Conservation (phyloP, 495 filamentous ascomycete genomes). For the Xylaria grammica region DNA sequence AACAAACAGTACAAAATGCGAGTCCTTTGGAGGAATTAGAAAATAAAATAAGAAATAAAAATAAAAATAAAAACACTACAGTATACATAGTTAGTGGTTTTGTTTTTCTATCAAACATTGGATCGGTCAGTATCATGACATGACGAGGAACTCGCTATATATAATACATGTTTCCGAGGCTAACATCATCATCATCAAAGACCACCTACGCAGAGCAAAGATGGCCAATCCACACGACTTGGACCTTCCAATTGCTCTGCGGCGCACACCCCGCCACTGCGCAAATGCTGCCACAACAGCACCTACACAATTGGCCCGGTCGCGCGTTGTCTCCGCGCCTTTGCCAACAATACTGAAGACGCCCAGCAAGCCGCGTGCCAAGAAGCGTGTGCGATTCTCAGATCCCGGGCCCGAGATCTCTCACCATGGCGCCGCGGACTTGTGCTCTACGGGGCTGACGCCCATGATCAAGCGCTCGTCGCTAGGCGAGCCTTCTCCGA, state of each 20-base stretch:
- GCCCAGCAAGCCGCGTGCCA: slow-evolving; percentile 40
- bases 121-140: too few species aligned
- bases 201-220: background rate
- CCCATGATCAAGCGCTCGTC: slow-evolving; percentile 67
- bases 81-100: too few species aligned
- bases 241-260: slow-evolving; percentile 38
- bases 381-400: slow-evolving; percentile 75
- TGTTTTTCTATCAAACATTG: too few species aligned
- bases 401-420: slow-evolving; percentile 63
- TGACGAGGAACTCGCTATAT: too few species aligned
- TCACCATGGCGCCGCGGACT: slow-evolving; percentile 17
- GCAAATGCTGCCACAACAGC: slow-evolving; percentile 14
- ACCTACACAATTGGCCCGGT: slow-evolving; percentile 23
- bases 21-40: background rate
- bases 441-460: slow-evolving; percentile 67
- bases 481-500: slow-evolving; percentile 51
- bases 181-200: slow-evolving; percentile 4
- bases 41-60: background rate
- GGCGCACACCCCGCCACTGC: slow-evolving; percentile 29
- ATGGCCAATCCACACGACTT: slow-evolving; percentile 9
- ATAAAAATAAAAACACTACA: too few species aligned
- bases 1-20: background rate
- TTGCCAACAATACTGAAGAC: slow-evolving; percentile 24
- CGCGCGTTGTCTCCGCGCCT: slow-evolving; percentile 20
- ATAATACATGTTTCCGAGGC: background rate